phyloP scores from a whole-genome alignment of 208 protist species.

The Strigomonas galati region DNA sequence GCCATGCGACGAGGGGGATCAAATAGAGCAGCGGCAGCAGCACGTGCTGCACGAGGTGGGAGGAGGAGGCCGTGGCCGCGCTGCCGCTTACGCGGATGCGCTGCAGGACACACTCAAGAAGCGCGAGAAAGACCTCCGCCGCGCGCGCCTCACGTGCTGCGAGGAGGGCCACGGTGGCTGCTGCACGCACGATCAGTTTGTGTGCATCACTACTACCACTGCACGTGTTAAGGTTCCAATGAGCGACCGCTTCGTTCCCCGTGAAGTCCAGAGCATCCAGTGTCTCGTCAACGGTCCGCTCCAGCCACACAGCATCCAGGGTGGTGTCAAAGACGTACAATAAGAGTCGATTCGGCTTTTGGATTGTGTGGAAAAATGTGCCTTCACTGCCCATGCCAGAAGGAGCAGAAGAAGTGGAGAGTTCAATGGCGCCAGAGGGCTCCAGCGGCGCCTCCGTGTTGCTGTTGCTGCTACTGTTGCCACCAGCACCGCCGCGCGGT shows the following conservation, averaged over 20 bases:
- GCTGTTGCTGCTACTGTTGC: too few species aligned
- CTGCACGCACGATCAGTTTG: constrained; percentile 25
- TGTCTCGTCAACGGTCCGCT: not conserved
- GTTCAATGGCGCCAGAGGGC: too few species aligned
- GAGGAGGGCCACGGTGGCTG: constrained; percentile 21
- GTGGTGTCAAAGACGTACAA: constrained; percentile 1
- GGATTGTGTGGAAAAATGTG: not conserved
- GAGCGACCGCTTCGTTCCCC: not conserved
- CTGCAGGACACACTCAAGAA: constrained; percentile 22
- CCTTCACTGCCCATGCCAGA: not conserved
- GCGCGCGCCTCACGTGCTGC: constrained; percentile 15
- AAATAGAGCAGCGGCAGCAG: constrained; percentile 38
- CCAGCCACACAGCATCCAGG: not conserved
- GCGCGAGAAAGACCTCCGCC: constrained; percentile 22
- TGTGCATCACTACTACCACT: constrained; percentile 2
- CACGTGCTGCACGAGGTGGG: constrained; percentile 18
- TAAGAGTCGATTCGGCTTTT: constrained; percentile 8
- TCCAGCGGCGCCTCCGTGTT: too few species aligned
- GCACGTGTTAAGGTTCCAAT: not conserved
- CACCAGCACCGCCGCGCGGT: too few species aligned
- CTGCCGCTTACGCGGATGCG: not conserved
- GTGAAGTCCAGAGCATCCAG: not conserved
- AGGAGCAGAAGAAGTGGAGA: not conserved
- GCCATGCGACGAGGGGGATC: constrained; percentile 33
- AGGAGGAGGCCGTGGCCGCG: not conserved